These are phyloP conservation scores for Trichoderma gracile DNA, from an alignment of 2,329 filamentous ascomycete genomes.

Conservation along the genomic window DNA sequence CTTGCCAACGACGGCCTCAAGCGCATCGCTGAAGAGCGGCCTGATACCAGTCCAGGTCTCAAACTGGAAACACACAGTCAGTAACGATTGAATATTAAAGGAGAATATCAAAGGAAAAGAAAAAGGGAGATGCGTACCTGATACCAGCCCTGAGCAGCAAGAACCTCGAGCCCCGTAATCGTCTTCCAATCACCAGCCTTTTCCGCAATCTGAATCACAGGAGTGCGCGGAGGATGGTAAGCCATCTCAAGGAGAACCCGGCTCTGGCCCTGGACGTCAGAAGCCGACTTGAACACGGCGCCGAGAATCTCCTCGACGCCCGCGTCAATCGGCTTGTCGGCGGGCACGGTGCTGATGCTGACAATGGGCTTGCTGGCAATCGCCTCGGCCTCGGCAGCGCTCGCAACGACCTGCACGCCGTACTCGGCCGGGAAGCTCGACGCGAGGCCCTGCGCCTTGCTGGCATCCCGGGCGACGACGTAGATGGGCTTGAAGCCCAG, in stretches of 20 bases:
- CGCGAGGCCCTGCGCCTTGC: conserved; percentile 67
- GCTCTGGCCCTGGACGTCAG: conserved; percentile 35
- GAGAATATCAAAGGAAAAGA: background rate
- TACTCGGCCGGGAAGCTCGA: conserved; percentile 73
- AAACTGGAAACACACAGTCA: conserved; percentile 52
- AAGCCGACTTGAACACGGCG: conserved; percentile 43
- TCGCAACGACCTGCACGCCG: conserved; percentile 63
- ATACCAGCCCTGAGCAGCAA: conserved; percentile 85
- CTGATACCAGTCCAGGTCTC: conserved; percentile 81
- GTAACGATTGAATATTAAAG: no score
- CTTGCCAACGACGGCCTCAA: conserved; percentile 51
- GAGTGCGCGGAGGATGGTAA: conserved; percentile 83
- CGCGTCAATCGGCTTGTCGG: conserved; percentile 77
- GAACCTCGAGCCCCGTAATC: conserved; percentile 83
- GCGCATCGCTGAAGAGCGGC: conserved; percentile 70
- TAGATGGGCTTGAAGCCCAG: conserved; percentile 87
- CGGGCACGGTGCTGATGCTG: conserved; percentile 87
- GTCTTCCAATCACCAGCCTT: conserved; percentile 73
- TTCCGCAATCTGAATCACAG: conserved; percentile 79
- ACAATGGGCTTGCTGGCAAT: conserved; percentile 59
- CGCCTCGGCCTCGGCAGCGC: conserved; percentile 50
- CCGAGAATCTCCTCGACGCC: conserved; percentile 66
- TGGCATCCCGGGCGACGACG: conserved; percentile 73
- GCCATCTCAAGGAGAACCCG: conserved; percentile 85
- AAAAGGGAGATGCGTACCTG: conserved; percentile 60